Evolutionary conservation across 176 grass and related monocot genomes (phyloP).

Genomic region (Musa schizocarpa): DNA sequence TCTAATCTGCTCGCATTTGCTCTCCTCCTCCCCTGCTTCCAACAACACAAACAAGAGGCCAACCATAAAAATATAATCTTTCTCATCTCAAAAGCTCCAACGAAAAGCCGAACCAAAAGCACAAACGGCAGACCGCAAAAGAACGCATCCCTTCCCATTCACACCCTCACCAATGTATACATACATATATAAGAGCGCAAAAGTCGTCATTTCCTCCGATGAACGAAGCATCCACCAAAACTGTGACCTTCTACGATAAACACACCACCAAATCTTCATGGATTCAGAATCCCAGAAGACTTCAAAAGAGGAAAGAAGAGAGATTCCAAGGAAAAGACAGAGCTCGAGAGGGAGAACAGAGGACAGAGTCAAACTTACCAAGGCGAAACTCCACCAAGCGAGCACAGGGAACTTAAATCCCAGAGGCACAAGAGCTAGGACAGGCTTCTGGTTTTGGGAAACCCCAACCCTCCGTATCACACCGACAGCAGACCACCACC

Average conservation of each 20-base stretch:
- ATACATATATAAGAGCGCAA: too few species aligned
- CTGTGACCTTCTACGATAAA: too few species aligned
- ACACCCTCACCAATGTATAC: too few species aligned
- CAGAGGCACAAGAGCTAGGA: not conserved
- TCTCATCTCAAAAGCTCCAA: not conserved
- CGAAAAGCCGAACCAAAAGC: not conserved
- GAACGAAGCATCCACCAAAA: too few species aligned
- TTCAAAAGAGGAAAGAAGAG: not conserved
- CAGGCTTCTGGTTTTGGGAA: not conserved
- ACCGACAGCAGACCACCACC: not conserved
- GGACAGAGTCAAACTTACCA: too few species aligned
- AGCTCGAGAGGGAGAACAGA: too few species aligned
- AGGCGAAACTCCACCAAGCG: not conserved
- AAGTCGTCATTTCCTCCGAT: too few species aligned
- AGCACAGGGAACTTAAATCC: not conserved
- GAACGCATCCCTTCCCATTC: not conserved
- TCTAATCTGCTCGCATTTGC: conserved; percentile 5
- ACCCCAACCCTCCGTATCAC: not conserved
- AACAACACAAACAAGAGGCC: not conserved
- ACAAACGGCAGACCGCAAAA: not conserved
- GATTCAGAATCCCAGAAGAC: not conserved
- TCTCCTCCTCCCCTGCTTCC: not conserved
- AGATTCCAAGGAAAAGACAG: not conserved
- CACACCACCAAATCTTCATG: not conserved
- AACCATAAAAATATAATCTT: conserved; percentile 5